Percentiles rank a stretch among this genome's conserved stretches.
Evolutionary conservation across 768 basidiomycete genomes (phyloP).

Genomic region (Roridomyces roridus): DNA sequence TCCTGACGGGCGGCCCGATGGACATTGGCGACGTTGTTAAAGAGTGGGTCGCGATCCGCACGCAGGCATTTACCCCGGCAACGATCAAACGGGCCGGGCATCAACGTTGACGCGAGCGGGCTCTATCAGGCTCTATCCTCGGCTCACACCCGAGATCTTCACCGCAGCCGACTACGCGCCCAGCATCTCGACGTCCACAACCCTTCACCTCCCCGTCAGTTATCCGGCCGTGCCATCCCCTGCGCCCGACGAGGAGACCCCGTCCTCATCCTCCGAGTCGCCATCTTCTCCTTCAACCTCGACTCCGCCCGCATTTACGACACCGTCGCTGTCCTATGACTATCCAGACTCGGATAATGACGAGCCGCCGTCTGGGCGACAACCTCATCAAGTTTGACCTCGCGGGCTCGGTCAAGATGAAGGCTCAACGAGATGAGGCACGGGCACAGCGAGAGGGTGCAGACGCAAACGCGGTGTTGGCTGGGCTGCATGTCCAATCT

Average conservation of each 20-base stretch:
- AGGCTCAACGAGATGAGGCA: background rate
- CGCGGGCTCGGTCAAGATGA: background rate
- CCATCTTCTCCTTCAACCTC: background rate
- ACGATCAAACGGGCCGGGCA: background rate
- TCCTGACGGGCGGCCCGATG: conserved; percentile 14
- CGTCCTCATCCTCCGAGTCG: background rate
- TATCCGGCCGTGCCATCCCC: background rate
- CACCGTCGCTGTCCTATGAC: no score
- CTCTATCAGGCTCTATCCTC: background rate
- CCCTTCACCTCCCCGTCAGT: background rate
- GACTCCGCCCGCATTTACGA: background rate
- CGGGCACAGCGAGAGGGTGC: background rate
- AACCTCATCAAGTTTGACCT: no score
- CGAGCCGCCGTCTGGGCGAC: no score
- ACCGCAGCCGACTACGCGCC: conserved; percentile 1
- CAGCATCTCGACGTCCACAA: conserved; percentile 5
- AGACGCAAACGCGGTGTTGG: background rate
- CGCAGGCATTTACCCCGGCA: conserved; percentile 4
- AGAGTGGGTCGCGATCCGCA: conserved; percentile 1
- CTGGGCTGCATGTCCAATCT: background rate
- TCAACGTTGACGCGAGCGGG: background rate
- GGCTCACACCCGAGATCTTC: conserved; percentile 4
- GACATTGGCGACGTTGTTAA: conserved; percentile 5
- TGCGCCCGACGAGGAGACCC: background rate
- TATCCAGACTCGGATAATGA: no score